These are phyloP conservation scores for Berberis thunbergii DNA, from an alignment of 164 flowering plant species.

Conservation along the genomic window DNA sequence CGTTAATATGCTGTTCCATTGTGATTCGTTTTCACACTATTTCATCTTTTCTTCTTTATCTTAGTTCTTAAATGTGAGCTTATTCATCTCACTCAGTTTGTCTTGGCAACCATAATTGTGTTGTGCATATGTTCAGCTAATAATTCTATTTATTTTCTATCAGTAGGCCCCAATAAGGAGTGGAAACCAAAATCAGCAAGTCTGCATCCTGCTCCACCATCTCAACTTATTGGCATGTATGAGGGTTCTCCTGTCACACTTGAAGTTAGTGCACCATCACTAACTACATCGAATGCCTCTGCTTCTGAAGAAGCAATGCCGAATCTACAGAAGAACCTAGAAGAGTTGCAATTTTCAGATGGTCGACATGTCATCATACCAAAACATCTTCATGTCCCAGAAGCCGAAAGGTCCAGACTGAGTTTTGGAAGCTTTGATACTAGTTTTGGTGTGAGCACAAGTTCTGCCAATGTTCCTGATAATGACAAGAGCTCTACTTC, in stretches of 20 bases:
- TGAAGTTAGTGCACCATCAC: constrained; percentile 24
- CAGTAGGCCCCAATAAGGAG: constrained; percentile 61
- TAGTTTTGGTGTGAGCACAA: constrained; percentile 36
- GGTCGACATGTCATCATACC: constrained; percentile 75
- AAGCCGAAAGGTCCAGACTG: constrained; percentile 57
- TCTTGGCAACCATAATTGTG: no score
- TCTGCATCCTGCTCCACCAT: constrained; percentile 25
- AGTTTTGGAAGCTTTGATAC: constrained; percentile 92
- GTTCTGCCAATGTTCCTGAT: background rate
- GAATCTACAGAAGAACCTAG: constrained; percentile 50
- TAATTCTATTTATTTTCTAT: constrained; percentile 4
- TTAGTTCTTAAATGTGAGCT: no score
- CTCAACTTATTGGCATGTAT: constrained; percentile 27
- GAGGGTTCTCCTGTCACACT: constrained; percentile 26
- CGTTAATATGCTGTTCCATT: no score
- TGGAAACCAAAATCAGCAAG: constrained; percentile 75
- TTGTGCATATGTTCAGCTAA: background rate
- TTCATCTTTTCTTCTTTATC: no score
- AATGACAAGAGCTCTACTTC: constrained; percentile 31
- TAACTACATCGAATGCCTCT: constrained; percentile 17
- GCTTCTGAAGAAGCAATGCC: constrained; percentile 32
- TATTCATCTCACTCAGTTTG: no score
- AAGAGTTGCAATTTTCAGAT: constrained; percentile 40
- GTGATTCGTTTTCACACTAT: no score
- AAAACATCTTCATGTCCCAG: constrained; percentile 85